A percentile compares a stretch with the other conserved stretches of the same genome.
These are phyloP conservation scores for Prunus yedoensis DNA, from an alignment of 331 rosid genomes.

Conservation along the genomic window DNA sequence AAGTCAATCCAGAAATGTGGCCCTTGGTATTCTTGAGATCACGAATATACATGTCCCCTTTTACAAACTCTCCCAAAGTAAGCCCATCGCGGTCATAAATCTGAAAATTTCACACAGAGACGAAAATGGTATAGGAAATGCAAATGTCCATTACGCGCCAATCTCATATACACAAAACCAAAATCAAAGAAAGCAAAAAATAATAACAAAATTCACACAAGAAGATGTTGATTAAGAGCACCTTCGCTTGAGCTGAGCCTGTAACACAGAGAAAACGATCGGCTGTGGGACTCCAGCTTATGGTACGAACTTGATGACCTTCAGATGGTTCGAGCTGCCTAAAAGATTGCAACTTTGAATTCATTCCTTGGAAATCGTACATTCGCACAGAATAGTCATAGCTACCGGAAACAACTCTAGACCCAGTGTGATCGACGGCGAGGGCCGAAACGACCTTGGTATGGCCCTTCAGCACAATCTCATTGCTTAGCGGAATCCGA, in stretches of 20 bases:
- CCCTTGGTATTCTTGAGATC: conserved; percentile 96
- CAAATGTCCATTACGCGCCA: background rate
- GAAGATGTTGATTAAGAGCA: conserved; percentile 2
- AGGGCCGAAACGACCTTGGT: conserved; percentile 91
- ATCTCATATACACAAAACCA: background rate
- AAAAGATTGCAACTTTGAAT: conserved; percentile 78
- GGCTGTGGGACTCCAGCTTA: conserved; percentile 94
- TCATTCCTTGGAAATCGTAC: conserved; percentile 98
- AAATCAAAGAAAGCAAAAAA: background rate
- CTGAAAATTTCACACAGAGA: conserved; percentile 36
- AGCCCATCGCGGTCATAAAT: conserved; percentile 98
- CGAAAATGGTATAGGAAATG: background rate
- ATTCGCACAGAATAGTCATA: conserved; percentile 81
- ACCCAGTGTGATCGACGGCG: conserved; percentile 90
- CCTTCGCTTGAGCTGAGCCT: conserved; percentile 98
- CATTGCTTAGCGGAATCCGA: conserved; percentile 82
- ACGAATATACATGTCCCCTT: conserved; percentile 98
- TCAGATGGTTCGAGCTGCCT: conserved; percentile 91
- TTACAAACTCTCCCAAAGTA: conserved; percentile 85
- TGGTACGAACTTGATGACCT: conserved; percentile 91
- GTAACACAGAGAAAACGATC: conserved; percentile 91
- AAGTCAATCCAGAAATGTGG: conserved; percentile 90
- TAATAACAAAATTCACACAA: background rate
- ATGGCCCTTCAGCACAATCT: conserved; percentile 93
- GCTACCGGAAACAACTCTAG: conserved; percentile 96